A percentile compares a stretch with the other conserved stretches of the same genome.
Evolutionary conservation across 139 green algal species (phyloP).

Genomic region (Closterium sp.): DNA sequence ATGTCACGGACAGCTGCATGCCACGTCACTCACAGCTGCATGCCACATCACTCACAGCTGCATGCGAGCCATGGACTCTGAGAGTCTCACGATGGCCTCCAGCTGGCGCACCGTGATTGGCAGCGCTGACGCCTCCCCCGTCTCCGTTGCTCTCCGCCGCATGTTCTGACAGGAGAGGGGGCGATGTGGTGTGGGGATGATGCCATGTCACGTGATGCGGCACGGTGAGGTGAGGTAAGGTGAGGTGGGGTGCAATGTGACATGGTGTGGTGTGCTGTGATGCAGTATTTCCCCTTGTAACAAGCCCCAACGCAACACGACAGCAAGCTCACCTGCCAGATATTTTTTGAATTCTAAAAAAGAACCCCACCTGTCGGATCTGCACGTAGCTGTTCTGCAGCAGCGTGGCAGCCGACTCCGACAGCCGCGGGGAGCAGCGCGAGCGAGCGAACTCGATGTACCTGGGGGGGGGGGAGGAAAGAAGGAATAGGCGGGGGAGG

Average conservation of each 20-base stretch:
- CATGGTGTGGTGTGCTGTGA: too few relatives aligned
- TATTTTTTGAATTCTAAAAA: too few relatives aligned
- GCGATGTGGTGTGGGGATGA: too few relatives aligned
- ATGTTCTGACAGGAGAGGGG: too few relatives aligned
- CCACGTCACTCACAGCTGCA: too few relatives aligned
- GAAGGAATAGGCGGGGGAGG: too few relatives aligned
- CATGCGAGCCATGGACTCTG: slow-evolving; percentile 91
- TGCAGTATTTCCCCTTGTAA: too few relatives aligned
- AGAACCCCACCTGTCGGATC: slow-evolving; percentile 86
- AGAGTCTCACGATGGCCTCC: slow-evolving; percentile 91
- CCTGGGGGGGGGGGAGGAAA: slow-evolving; percentile 57
- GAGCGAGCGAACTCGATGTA: slow-evolving; percentile 88
- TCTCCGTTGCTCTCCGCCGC: slow-evolving; percentile 47
- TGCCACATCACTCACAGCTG: too few relatives aligned
- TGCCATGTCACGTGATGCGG: too few relatives aligned
- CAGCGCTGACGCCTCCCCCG: slow-evolving; percentile 63
- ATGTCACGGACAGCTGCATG: slow-evolving; percentile 61
- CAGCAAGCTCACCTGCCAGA: too few relatives aligned
- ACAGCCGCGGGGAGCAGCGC: slow-evolving; percentile 76
- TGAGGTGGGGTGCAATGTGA: not conserved
- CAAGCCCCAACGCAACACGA: too few relatives aligned
- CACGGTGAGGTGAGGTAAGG: too few relatives aligned
- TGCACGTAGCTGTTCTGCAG: slow-evolving; percentile 86
- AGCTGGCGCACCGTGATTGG: slow-evolving; percentile 95
- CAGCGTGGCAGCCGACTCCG: slow-evolving; percentile 60